phyloP scores from a whole-genome alignment of 2,329 filamentous ascomycete genomes.

The Teratosphaeria gauchensis region DNA sequence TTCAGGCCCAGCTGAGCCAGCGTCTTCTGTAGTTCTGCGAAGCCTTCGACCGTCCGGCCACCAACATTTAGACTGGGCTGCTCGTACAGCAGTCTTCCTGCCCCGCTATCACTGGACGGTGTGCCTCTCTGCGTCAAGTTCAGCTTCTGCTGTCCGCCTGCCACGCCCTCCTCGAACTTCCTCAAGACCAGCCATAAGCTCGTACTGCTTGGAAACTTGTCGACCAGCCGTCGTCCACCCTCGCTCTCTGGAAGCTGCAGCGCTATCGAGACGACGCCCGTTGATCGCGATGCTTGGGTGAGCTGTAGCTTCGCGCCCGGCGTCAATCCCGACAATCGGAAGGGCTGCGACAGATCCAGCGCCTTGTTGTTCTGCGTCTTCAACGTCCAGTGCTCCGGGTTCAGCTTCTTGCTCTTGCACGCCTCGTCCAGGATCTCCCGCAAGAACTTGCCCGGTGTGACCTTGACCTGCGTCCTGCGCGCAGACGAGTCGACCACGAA shows the following conservation, averaged over 20 bases:
- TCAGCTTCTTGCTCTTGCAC: constrained; percentile 68
- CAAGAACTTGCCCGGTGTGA: constrained; percentile 68
- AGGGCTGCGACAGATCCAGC: constrained; percentile 75
- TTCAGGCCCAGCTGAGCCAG: constrained; percentile 80
- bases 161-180: constrained; percentile 72
- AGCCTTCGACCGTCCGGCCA: constrained; percentile 65
- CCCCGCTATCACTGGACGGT: constrained; percentile 51
- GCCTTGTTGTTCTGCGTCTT: constrained; percentile 85
- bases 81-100: constrained; percentile 77
- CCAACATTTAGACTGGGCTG: constrained; percentile 76
- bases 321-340: constrained; percentile 70
- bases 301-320: constrained; percentile 89
- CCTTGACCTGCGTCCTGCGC: constrained; percentile 71
- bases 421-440: constrained; percentile 81
- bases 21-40: constrained; percentile 80
- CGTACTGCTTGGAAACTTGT: constrained; percentile 81
- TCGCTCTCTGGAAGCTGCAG: constrained; percentile 72
- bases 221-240: constrained; percentile 54
- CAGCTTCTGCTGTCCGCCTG: constrained; percentile 41
- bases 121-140: constrained; percentile 79
- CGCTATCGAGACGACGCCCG: constrained; percentile 79
- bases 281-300: constrained; percentile 74
- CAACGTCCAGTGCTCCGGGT: constrained; percentile 64
- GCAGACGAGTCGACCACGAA: constrained; percentile 76
- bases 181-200: constrained; percentile 83